Evolutionary conservation across 2,329 filamentous ascomycete species (phyloP).

Genomic region (Fusarium sp.): DNA sequence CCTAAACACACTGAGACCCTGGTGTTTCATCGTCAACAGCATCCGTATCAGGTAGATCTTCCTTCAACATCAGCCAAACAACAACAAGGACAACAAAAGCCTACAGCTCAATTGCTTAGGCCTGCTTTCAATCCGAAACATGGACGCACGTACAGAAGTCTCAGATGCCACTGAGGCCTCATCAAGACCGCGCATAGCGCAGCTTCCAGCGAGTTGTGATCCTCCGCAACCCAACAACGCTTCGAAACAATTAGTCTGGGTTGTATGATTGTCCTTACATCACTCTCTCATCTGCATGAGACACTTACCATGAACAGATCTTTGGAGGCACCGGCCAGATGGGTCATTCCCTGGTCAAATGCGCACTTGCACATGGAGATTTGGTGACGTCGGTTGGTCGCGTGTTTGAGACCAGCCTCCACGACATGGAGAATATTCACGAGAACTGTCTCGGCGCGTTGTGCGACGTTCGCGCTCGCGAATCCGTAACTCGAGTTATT

Average conservation of each 20-base stretch:
- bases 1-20: constrained; percentile 24
- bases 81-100: neutral
- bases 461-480: constrained; percentile 88
- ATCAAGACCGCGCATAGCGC: constrained; percentile 56
- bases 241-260: constrained; percentile 86
- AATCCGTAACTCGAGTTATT: constrained; percentile 82
- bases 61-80: constrained; percentile 10
- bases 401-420: constrained; percentile 80
- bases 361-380: constrained; percentile 84
- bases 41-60: constrained; percentile 10
- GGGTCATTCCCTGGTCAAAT: constrained; percentile 89
- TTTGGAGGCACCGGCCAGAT: constrained; percentile 99
- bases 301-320: constrained; percentile 66
- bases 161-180: constrained; percentile 48
- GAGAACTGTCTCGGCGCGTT: constrained; percentile 83
- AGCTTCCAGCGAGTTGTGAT: constrained; percentile 87
- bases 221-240: constrained; percentile 81
- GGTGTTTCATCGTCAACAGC: constrained; percentile 22
- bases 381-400: constrained; percentile 89
- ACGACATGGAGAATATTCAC: constrained; percentile 80
- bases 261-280: constrained; percentile 67
- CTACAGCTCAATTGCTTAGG: neutral
- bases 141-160: constrained; percentile 49
- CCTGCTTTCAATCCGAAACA: constrained; percentile 11
- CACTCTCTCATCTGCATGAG: neutral